Evolutionary conservation across 768 basidiomycete genomes (phyloP).

Genomic region (Leucosporidium scottii): DNA sequence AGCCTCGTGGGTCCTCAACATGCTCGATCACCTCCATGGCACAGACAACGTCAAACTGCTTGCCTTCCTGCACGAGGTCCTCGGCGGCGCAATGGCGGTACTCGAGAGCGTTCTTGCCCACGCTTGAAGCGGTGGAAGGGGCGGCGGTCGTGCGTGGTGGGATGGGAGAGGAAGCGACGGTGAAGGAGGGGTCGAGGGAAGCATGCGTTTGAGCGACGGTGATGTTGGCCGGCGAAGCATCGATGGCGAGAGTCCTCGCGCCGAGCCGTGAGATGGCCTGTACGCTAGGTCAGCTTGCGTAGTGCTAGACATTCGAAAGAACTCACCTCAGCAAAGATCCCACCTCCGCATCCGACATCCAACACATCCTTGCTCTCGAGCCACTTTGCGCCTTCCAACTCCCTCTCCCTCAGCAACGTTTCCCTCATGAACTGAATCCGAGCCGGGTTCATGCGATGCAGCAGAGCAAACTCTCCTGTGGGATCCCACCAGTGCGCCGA

Average conservation of each 20-base stretch:
- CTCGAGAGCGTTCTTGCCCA: slow-evolving; percentile 42
- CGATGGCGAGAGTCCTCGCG: slow-evolving; percentile 80
- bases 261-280: slow-evolving; percentile 84
- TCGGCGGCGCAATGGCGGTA: slow-evolving; percentile 75
- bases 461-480: slow-evolving; percentile 72
- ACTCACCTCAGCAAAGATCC: slow-evolving; percentile 78
- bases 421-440: slow-evolving; percentile 67
- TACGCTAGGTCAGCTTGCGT: neutral
- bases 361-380: slow-evolving; percentile 65
- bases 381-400: slow-evolving; percentile 40
- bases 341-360: slow-evolving; percentile 94
- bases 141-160: slow-evolving; percentile 76
- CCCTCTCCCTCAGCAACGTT: slow-evolving; percentile 51
- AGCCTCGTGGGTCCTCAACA: slow-evolving; percentile 81
- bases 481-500: slow-evolving; percentile 96
- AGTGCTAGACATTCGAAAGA: neutral
- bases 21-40: slow-evolving; percentile 98
- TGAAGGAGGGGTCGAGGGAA: slow-evolving; percentile 69
- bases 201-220: slow-evolving; percentile 77
- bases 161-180: slow-evolving; percentile 81
- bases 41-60: slow-evolving; percentile 83
- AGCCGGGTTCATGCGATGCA: slow-evolving; percentile 93
- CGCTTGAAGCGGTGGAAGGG: slow-evolving; percentile 41
- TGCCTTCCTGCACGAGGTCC: slow-evolving; percentile 54
- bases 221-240: slow-evolving; percentile 82